Conservation (phyloP, 345 rosid genomes). For the Geranium rotundifolium region DNA sequence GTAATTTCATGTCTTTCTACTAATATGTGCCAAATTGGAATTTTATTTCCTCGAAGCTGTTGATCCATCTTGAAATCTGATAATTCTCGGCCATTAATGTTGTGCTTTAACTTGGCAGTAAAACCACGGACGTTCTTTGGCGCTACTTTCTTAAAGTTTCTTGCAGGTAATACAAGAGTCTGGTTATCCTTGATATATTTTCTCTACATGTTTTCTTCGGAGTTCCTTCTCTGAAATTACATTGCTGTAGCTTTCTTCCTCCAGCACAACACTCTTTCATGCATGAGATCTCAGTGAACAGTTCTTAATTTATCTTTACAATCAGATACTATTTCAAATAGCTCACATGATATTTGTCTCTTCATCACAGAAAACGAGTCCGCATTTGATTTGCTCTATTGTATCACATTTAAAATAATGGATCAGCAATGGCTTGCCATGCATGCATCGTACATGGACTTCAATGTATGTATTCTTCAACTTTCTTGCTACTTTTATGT, state of each 20-base stretch:
- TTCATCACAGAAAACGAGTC: constrained; percentile 58
- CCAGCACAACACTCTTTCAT: no score
- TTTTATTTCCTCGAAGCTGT: not conserved
- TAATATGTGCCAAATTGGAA: not conserved
- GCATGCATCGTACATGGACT: constrained; percentile 98
- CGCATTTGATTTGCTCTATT: constrained; percentile 89
- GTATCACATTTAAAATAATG: constrained; percentile 96
- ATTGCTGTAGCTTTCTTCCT: not conserved
- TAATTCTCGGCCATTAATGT: constrained; percentile 11
- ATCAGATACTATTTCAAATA: not conserved
- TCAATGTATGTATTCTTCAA: constrained; percentile 47
- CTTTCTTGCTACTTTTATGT: constrained; percentile 2
- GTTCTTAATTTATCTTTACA: not conserved
- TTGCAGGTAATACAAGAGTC: constrained; percentile 46
- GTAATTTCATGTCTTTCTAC: not conserved
- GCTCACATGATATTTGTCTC: constrained; percentile 1
- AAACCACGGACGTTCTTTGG: constrained; percentile 78
- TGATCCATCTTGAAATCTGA: not conserved
- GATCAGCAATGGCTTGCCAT: constrained; percentile 90
- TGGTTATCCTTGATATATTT: not conserved
- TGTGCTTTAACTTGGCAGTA: constrained; percentile 37
- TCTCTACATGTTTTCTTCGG: not conserved
- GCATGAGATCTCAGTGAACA: no score
- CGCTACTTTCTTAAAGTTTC: constrained; percentile 79
- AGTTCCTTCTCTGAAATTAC: not conserved